Percentiles rank a stretch among this genome's conserved stretches.
These are phyloP conservation scores for Fusarium nodosum DNA, from an alignment of 2,329 filamentous ascomycete species.

Conservation along the genomic window DNA sequence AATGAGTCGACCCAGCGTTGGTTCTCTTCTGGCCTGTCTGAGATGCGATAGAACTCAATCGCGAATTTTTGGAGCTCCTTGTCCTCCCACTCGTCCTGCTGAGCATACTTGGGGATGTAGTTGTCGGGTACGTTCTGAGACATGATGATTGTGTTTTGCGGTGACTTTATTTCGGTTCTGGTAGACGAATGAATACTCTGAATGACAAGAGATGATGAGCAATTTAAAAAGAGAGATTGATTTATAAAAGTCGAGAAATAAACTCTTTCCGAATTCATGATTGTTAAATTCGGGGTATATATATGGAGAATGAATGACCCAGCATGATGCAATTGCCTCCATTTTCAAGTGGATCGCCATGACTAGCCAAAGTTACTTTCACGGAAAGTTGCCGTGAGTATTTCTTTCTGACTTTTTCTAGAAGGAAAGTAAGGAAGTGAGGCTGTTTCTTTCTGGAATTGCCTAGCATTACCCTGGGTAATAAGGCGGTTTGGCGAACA, in stretches of 20 bases:
- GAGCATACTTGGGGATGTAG: constrained; percentile 53
- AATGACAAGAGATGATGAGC: background rate
- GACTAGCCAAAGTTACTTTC: constrained; percentile 33
- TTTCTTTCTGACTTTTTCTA: constrained; percentile 32
- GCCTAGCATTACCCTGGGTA: background rate
- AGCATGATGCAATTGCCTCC: constrained; percentile 41
- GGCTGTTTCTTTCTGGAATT: constrained; percentile 7
- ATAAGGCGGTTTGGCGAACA: background rate
- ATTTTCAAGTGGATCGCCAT: constrained; percentile 32
- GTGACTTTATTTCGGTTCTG: background rate
- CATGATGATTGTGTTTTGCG: constrained; percentile 25
- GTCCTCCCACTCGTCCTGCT: constrained; percentile 50
- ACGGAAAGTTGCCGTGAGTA: constrained; percentile 27
- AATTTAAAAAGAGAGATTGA: background rate
- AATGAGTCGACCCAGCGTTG: constrained; percentile 62
- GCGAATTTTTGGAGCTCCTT: constrained; percentile 57
- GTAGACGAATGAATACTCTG: background rate
- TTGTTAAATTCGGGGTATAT: constrained; percentile 18
- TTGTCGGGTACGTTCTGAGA: constrained; percentile 42
- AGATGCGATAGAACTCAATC: constrained; percentile 60
- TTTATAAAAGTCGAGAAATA: constrained; percentile 9
- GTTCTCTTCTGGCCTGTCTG: constrained; percentile 58
- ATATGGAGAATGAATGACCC: constrained; percentile 34
- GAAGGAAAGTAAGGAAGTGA: constrained; percentile 25
- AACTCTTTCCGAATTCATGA: constrained; percentile 19